A percentile compares a stretch with the other conserved stretches of the same genome.
phyloP scores from a whole-genome alignment of 345 rosid species.

The Bruguiera sexangula region DNA sequence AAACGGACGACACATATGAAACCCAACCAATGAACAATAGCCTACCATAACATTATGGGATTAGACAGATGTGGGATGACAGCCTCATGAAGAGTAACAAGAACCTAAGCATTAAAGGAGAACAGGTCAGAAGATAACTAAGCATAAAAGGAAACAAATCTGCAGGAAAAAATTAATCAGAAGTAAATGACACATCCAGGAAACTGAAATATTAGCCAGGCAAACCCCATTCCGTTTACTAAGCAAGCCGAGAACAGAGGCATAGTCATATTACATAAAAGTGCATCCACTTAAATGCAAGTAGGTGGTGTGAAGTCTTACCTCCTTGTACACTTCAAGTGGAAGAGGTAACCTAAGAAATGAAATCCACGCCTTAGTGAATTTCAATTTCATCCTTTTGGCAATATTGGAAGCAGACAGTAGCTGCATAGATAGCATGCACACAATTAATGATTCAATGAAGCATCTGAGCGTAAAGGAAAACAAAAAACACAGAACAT shows the following conservation, averaged over 20 bases:
- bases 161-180: background rate
- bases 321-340: slow-evolving; percentile 88
- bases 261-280: background rate
- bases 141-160: background rate
- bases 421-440: slow-evolving; percentile 36
- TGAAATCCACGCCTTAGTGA: slow-evolving; percentile 87
- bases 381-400: slow-evolving; percentile 83
- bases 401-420: slow-evolving; percentile 50
- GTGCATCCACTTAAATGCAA: background rate
- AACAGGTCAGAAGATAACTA: background rate
- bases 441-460: background rate
- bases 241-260: background rate
- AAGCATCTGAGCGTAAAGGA: background rate
- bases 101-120: slow-evolving; percentile 55
- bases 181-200: background rate
- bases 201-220: background rate
- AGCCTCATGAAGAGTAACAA: slow-evolving; percentile 60
- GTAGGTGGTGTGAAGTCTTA: slow-evolving; percentile 17
- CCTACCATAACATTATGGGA: slow-evolving; percentile 73
- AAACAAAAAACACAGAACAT: background rate
- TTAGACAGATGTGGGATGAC: slow-evolving; percentile 80
- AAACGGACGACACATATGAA: background rate
- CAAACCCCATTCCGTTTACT: background rate
- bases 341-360: slow-evolving; percentile 89
- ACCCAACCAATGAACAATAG: slow-evolving; percentile 3